phyloP scores from a whole-genome alignment of 2,329 filamentous ascomycete species.

The Fusarium continuum region DNA sequence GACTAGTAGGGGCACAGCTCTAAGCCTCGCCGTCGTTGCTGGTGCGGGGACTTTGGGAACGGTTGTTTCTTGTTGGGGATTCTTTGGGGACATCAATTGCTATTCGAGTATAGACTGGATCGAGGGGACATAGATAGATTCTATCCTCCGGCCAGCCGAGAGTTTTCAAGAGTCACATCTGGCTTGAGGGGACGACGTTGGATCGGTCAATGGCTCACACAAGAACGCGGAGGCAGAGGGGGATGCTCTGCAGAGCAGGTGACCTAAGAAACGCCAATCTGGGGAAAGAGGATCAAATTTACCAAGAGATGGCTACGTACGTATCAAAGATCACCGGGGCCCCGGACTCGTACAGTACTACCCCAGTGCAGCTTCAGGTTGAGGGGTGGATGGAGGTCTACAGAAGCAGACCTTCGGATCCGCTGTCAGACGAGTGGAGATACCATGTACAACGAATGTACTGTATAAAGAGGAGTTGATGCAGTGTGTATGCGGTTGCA shows the following conservation, averaged over 20 bases:
- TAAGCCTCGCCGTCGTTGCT: slow-evolving; percentile 28
- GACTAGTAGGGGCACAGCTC: not conserved
- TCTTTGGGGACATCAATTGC: slow-evolving; percentile 1
- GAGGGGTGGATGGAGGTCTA: slow-evolving; percentile 2
- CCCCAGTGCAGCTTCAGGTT: slow-evolving; percentile 1
- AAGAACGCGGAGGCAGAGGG: not conserved
- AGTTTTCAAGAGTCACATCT: not conserved
- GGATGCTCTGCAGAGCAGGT: slow-evolving; percentile 2
- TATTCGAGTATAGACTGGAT: not conserved
- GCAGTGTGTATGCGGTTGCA: not conserved
- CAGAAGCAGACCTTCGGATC: slow-evolving; percentile 36
- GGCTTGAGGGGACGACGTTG: slow-evolving; percentile 17
- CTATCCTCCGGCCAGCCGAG: slow-evolving; percentile 23
- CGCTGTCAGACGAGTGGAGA: slow-evolving; percentile 23
- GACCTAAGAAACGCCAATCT: slow-evolving; percentile 5
- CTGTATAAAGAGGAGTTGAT: not conserved
- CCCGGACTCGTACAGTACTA: slow-evolving; percentile 24
- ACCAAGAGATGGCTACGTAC: not conserved
- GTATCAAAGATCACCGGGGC: slow-evolving; percentile 23
- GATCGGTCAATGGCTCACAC: not conserved
- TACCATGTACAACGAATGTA: not conserved
- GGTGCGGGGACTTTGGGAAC: slow-evolving; percentile 17
- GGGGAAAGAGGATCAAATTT: slow-evolving; percentile 11
- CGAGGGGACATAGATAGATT: slow-evolving; percentile 2
- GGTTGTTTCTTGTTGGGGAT: not conserved